Percentiles rank a stretch among this genome's conserved stretches.
Evolutionary conservation across 1,139 yeast species (phyloP).

Genomic region (Pichia sp.): DNA sequence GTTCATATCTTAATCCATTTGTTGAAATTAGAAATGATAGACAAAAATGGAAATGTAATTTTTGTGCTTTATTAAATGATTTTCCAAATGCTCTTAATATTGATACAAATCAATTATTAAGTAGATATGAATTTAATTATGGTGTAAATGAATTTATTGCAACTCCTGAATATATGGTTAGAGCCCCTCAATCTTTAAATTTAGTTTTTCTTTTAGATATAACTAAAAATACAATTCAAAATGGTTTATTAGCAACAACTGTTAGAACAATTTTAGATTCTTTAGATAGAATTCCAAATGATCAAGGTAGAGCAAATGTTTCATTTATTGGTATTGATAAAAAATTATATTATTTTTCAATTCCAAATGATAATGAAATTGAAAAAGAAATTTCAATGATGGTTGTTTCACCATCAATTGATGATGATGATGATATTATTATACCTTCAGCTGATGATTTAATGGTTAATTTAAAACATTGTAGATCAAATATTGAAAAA

Average conservation of each 20-base stretch:
- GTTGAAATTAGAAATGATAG: constrained; percentile 73
- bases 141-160: constrained; percentile 91
- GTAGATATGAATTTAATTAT: constrained; percentile 76
- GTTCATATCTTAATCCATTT: constrained; percentile 91
- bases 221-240: constrained; percentile 68
- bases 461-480: constrained; percentile 66
- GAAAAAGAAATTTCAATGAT: constrained; percentile 60
- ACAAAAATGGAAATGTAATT: constrained; percentile 91
- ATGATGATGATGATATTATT: constrained; percentile 88
- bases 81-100: constrained; percentile 70
- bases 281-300: constrained; percentile 83
- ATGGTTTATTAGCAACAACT: constrained; percentile 82
- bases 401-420: constrained; percentile 76
- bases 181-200: constrained; percentile 93
- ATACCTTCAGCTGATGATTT: constrained; percentile 83
- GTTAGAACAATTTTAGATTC: constrained; percentile 83
- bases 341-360: constrained; percentile 73
- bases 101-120: constrained; percentile 20
- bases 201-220: constrained; percentile 87
- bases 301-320: constrained; percentile 75
- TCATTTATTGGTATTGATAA: constrained; percentile 89
- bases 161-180: constrained; percentile 87
- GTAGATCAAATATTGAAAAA: constrained; percentile 70
- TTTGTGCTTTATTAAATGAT: constrained; percentile 86
- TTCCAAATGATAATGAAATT: constrained; percentile 44